Conservation (phyloP, 139 green algal species). For the Zygnema circumcarinatum region DNA sequence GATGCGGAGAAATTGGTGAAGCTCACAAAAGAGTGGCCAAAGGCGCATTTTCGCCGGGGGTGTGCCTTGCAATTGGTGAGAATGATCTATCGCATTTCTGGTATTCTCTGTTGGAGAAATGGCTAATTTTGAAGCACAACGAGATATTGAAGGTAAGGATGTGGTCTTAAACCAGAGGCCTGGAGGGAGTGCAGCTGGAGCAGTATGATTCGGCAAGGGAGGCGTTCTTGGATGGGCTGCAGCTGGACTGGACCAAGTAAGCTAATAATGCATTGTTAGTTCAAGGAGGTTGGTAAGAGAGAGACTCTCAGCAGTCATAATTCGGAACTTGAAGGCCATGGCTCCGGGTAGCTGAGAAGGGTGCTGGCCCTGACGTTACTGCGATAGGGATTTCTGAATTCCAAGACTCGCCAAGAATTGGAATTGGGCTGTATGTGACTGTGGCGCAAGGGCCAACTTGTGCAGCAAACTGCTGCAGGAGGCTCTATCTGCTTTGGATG, state of each 20-base stretch:
- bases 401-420: too few relatives aligned
- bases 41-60: constrained; percentile 21
- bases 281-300: neutral
- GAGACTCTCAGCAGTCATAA: neutral
- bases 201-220: constrained; percentile 21
- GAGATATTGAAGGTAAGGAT: too few relatives aligned
- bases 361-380: too few relatives aligned
- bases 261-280: neutral
- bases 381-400: too few relatives aligned
- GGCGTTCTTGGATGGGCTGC: constrained; percentile 24
- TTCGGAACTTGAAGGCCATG: too few relatives aligned
- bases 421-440: too few relatives aligned
- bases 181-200: constrained; percentile 25
- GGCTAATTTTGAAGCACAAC: too few relatives aligned
- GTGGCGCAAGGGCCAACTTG: too few relatives aligned
- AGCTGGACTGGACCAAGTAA: constrained; percentile 31
- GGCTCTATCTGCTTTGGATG: neutral
- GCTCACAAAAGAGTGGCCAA: neutral
- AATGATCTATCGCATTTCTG: neutral
- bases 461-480: constrained; percentile 14
- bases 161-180: too few relatives aligned
- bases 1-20: constrained; percentile 31
- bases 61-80: neutral
- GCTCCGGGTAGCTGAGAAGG: too few relatives aligned
- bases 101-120: too few relatives aligned